These are phyloP conservation scores for Tricholoma flavovirens DNA, from an alignment of 768 basidiomycete species.

Conservation along the genomic window DNA sequence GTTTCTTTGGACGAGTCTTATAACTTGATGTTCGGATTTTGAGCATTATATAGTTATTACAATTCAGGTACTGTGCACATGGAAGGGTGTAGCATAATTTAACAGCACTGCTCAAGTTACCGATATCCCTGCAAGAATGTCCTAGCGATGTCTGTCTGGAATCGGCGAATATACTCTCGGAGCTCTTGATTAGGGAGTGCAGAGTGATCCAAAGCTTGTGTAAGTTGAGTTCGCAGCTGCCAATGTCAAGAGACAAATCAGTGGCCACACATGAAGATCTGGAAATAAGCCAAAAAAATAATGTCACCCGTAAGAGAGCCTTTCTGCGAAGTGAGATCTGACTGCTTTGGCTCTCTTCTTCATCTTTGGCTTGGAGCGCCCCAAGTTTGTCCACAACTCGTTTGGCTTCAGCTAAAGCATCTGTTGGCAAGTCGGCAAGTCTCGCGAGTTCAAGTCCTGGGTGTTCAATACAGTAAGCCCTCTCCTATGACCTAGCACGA, in stretches of 20 bases:
- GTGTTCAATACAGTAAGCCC: neutral
- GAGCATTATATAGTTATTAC: too few species aligned
- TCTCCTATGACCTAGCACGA: constrained; percentile 2
- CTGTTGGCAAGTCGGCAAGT: constrained; percentile 76
- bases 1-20: too few species aligned
- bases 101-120: neutral
- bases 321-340: constrained; percentile 59
- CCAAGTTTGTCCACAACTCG: constrained; percentile 56
- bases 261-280: neutral
- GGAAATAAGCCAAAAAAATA: neutral
- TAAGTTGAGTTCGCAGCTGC: constrained; percentile 70
- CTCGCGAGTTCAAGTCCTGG: constrained; percentile 85
- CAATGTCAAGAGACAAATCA: neutral
- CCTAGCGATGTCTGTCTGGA: constrained; percentile 67
- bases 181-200: constrained; percentile 69
- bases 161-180: constrained; percentile 53
- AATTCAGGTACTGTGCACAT: neutral
- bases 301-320: constrained; percentile 57
- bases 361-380: constrained; percentile 48
- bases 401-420: constrained; percentile 59
- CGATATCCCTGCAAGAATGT: constrained; percentile 30
- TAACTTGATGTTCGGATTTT: too few species aligned
- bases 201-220: constrained; percentile 67
- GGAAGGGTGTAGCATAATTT: neutral
- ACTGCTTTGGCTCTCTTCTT: constrained; percentile 57